Evolutionary conservation across 441 rosid genomes (phyloP).

Genomic region (Jatropha multifida): DNA sequence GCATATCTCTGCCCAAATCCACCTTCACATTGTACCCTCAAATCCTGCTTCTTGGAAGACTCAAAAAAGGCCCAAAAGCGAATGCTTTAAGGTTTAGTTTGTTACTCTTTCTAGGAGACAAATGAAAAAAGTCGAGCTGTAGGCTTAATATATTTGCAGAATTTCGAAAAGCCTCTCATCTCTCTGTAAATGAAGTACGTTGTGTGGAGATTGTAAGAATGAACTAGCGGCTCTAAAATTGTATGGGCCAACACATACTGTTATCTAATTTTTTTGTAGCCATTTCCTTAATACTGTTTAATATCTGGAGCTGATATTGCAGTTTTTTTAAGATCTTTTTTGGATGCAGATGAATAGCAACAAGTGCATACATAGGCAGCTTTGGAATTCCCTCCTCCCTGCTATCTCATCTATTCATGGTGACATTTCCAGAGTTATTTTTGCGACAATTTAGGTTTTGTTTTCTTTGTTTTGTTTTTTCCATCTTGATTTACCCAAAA

Average conservation of each 20-base stretch:
- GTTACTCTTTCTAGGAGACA: background rate
- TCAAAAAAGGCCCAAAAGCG: constrained; percentile 1
- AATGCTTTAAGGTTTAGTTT: background rate
- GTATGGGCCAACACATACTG: too few species aligned
- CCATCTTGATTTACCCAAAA: background rate
- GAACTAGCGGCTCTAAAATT: too few species aligned
- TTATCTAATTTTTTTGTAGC: too few species aligned
- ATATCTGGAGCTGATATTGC: background rate
- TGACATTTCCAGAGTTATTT: background rate
- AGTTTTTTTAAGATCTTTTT: background rate
- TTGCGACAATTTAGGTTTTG: background rate
- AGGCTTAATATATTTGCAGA: background rate
- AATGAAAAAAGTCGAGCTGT: background rate
- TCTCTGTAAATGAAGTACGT: too few species aligned
- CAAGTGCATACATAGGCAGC: background rate
- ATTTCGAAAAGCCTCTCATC: too few species aligned
- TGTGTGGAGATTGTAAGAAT: background rate
- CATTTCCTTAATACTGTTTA: too few species aligned
- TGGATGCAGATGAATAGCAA: background rate
- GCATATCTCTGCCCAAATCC: background rate
- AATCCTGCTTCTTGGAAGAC: background rate
- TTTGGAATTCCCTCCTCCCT: background rate
- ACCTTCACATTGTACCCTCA: background rate
- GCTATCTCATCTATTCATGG: background rate
- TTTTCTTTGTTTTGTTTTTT: too few species aligned